These are phyloP conservation scores for Paramecium biaurelia DNA, from an alignment of 73 alveolate species.

Conservation along the genomic window DNA sequence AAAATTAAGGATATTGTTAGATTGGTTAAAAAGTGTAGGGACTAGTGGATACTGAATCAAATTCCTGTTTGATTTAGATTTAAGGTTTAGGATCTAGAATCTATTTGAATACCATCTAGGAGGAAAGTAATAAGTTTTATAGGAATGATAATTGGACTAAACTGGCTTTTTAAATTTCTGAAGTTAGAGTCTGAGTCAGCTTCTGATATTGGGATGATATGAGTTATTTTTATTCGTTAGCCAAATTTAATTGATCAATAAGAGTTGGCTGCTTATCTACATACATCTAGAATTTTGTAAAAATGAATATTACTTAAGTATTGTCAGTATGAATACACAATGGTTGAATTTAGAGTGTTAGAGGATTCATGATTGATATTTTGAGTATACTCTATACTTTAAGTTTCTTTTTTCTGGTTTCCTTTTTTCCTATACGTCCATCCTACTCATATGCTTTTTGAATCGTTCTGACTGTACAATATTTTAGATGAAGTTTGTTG, in stretches of 20 bases:
- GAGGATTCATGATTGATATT: background rate
- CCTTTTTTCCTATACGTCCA: conserved; percentile 49
- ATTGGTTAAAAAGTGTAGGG: background rate
- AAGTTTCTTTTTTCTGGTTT: conserved; percentile 27
- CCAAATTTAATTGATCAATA: background rate
- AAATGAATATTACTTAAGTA: background rate
- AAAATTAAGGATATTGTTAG: background rate
- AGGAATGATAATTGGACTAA: background rate
- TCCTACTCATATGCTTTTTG: conserved; percentile 25
- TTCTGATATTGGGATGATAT: background rate
- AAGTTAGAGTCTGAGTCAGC: background rate
- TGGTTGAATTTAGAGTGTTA: background rate
- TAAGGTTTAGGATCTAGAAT: background rate
- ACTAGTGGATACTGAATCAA: background rate
- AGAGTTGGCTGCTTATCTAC: background rate
- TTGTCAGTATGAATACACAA: background rate
- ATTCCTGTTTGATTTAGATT: background rate
- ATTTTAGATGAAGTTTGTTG: background rate
- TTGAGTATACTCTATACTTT: background rate
- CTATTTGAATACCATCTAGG: background rate
- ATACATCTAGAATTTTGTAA: background rate
- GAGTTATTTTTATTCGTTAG: background rate
- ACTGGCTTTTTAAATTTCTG: background rate
- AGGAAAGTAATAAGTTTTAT: background rate
- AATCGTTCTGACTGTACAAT: conserved; percentile 40